Base-by-base conservation (phyloP, 345 rosid species). In the Brassica juncea region DNA sequence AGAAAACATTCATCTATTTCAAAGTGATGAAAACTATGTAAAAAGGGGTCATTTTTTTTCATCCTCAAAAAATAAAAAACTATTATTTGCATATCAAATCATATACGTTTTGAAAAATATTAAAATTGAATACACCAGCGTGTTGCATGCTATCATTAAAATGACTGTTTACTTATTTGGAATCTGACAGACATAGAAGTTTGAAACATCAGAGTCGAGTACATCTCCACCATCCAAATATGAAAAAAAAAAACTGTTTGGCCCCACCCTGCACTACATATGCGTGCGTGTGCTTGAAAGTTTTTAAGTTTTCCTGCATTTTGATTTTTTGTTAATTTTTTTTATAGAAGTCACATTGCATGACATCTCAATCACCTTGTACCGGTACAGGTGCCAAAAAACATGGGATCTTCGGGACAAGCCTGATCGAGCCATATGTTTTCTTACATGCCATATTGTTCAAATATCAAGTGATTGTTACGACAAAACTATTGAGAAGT, bases 201-300 rank as follows among this genome's bases (percentile, higher is more conserved):
- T 63, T 27, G 72, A 75, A 42, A 71, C 15, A 32, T n/a, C 65
- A 71, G 69, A 47, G 37, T 70, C 76, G 72, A 74, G 80, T 81
- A 75, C 76, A 71, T 66, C 67, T 75, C 68, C 77, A 81, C 83
- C 80, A 81, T 65, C 80, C 83, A 81, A 10, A 64, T 81, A 42
- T 65, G 72, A 80, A 28, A 80, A 74, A 39, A 12, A 57, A 21
- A 30, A 21, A 58, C 54, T 64, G 34, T 65, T 30, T 64, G 72
- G 35, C 9, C 76, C 79, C 72, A 75, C 70, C 25, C 34, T 70
- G 71, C 83, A 74, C 66, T 73, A 68, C 70, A 62, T 63, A 69
- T 75, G 76, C 68, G 83, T 75, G 32, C 80, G 80, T 80, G 80
- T 75, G 80, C 76, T 74, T 75, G 14, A 52, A 80, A 69, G 7